Percentiles rank a stretch among this genome's conserved stretches.
Evolutionary conservation across 1,284 basidiomycete genomes (phyloP).

Genomic region (Mycocalia duriaeana): DNA sequence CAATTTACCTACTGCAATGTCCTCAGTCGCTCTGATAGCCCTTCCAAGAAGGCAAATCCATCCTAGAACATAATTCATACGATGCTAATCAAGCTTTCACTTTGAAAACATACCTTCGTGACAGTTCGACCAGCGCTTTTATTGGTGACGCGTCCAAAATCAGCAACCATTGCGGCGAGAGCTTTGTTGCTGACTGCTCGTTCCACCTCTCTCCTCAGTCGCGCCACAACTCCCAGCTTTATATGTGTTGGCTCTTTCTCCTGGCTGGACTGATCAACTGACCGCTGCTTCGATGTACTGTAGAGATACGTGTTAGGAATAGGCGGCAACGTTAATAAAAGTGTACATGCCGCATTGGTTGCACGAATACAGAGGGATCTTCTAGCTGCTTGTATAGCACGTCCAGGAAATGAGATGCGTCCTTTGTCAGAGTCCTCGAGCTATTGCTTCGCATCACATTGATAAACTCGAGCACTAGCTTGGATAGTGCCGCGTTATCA

Average conservation of each 20-base stretch:
- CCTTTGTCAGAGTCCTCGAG: constrained; percentile 62
- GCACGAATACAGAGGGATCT: constrained; percentile 55
- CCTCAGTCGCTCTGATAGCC: constrained; percentile 47
- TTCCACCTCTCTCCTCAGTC: constrained; percentile 48
- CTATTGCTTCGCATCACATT: constrained; percentile 55
- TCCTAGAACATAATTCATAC: constrained; percentile 33
- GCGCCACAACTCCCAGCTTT: constrained; percentile 54
- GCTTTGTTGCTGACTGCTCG: constrained; percentile 45
- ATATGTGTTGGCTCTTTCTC: constrained; percentile 39
- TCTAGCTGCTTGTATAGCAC: constrained; percentile 62
- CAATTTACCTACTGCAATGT: constrained; percentile 18
- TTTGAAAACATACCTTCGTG: constrained; percentile 44
- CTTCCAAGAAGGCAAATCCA: constrained; percentile 64
- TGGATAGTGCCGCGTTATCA: constrained; percentile 49
- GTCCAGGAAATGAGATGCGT: constrained; percentile 66
- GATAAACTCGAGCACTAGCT: constrained; percentile 52
- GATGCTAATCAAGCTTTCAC: not conserved
- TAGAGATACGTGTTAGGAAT: constrained; percentile 1
- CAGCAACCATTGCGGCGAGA: constrained; percentile 57
- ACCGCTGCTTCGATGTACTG: constrained; percentile 38
- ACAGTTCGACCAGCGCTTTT: constrained; percentile 59
- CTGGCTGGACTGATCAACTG: constrained; percentile 25
- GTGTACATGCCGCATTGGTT: constrained; percentile 41
- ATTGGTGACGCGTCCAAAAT: constrained; percentile 64
- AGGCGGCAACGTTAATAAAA: not conserved